Base-by-base conservation (phyloP, 306 rosid genomes). In the Trifolium fragiferum region DNA sequence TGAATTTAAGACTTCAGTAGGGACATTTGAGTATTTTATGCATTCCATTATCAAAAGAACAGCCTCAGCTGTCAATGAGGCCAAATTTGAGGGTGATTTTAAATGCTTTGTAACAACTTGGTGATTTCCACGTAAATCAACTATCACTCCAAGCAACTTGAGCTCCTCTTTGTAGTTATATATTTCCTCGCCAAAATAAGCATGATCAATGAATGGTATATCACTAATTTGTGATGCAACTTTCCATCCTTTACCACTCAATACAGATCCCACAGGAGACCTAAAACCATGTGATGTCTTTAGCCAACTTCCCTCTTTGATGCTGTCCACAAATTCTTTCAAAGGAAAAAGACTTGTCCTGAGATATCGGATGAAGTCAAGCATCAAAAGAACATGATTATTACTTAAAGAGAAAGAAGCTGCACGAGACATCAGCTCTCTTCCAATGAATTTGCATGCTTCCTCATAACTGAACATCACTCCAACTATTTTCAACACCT, bases 391-490 rank as follows among this genome's bases (percentile, higher is more conserved):
- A 23, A 90, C 87, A 35, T 89, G 82, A 16, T 4, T 67, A 40
- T 23, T 79, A 0, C 76, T 80, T 27, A 90, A 58, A 58, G 84
- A 44, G 73, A 64, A 83, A 8, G 70, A 63, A 43, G 65, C 62
- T 43, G 90, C 91, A 7, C 79, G 86, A 25, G 86, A 74, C 98
- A 89, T 88, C 5, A 93, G 90, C 68, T 82, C 87, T 3, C 71
- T 71, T 23, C 95, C 95, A 20, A 93, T 85, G 79, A 81, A 89
- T 2, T 50, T 5, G 60, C 96, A 84, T 4, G 94, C 97, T 81
- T 93, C 88, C 14, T 69, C 83, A 46, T 61, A 87, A 8, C 86
- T 87, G 58, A 80, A 83, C 93, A 84, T 89, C 61, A 93, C 95
- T 41, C 98, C 98, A 70, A 89, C 8, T 40, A 66, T 74, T 54